Evolutionary conservation across 1,139 yeast species (phyloP).

Genomic region (Barnettozyma hawaiiensis): DNA sequence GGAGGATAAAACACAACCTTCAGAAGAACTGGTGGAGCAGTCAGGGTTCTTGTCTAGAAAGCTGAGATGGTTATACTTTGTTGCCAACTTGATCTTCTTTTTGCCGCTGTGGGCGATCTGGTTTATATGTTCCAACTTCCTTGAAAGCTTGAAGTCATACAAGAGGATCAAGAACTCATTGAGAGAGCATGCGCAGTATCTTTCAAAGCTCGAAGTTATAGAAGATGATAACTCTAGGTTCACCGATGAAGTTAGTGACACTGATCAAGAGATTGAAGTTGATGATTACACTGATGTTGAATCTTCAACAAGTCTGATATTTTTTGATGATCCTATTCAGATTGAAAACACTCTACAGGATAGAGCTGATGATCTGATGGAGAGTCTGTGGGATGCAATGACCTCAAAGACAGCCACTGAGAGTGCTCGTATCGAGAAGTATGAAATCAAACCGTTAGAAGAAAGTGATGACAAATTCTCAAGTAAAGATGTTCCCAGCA

Average conservation of each 20-base stretch:
- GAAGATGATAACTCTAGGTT: slow-evolving; percentile 10
- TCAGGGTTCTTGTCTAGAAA: slow-evolving; percentile 32
- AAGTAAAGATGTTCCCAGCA: slow-evolving; percentile 7
- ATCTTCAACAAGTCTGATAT: slow-evolving; percentile 10
- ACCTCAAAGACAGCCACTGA: slow-evolving; percentile 19
- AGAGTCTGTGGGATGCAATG: slow-evolving; percentile 56
- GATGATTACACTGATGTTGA: slow-evolving; percentile 10
- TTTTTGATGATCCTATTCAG: slow-evolving; percentile 12
- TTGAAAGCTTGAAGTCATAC: slow-evolving; percentile 32
- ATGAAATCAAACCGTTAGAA: slow-evolving; percentile 10
- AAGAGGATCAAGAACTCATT: slow-evolving; percentile 27
- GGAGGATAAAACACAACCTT: background rate
- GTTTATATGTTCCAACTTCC: slow-evolving; percentile 40
- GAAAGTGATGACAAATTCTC: background rate
- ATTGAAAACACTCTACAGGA: slow-evolving; percentile 27
- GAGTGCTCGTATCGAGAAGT: slow-evolving; percentile 17
- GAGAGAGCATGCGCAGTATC: slow-evolving; percentile 29
- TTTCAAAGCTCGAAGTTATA: slow-evolving; percentile 22
- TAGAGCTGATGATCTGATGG: slow-evolving; percentile 33
- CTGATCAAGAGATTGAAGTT: slow-evolving; percentile 13
- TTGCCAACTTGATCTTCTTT: slow-evolving; percentile 38
- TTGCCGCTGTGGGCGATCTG: slow-evolving; percentile 52
- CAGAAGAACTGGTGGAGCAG: slow-evolving; percentile 5
- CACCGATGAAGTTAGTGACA: slow-evolving; percentile 7
- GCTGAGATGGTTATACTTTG: slow-evolving; percentile 42